Conservation (phyloP, 352 stramenopile species). For the Globisporangium rhizosaccharum region DNA sequence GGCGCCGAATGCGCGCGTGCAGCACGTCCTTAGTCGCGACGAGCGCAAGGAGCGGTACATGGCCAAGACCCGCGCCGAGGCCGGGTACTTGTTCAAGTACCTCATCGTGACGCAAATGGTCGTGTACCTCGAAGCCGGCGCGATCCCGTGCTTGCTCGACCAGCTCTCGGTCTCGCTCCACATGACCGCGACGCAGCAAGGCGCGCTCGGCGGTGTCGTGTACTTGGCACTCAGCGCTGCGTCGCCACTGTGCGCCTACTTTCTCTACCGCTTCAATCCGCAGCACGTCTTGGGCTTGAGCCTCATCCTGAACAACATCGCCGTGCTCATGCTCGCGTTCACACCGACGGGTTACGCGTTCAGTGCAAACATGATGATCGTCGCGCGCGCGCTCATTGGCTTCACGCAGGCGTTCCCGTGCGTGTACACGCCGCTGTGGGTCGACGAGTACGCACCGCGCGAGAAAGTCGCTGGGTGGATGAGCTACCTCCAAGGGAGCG, state of each 20-base stretch:
- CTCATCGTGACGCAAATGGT: constrained; percentile 80
- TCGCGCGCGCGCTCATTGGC: constrained; percentile 59
- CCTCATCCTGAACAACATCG: constrained; percentile 74
- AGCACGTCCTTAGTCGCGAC: constrained; percentile 31
- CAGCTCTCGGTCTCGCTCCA: constrained; percentile 67
- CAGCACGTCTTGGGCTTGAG: constrained; percentile 59
- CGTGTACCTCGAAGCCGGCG: constrained; percentile 76
- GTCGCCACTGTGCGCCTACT: constrained; percentile 72
- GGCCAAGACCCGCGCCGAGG: constrained; percentile 62
- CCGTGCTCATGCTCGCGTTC: constrained; percentile 63
- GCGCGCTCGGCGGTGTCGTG: constrained; percentile 69
- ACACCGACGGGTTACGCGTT: constrained; percentile 64
- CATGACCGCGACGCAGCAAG: constrained; percentile 70
- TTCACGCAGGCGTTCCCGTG: constrained; percentile 83
- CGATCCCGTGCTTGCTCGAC: constrained; percentile 77
- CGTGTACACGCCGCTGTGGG: constrained; percentile 82
- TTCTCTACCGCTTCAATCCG: constrained; percentile 66
- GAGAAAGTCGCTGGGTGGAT: constrained; percentile 79
- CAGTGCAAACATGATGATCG: constrained; percentile 69
- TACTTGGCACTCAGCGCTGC: constrained; percentile 71
- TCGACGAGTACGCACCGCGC: constrained; percentile 75
- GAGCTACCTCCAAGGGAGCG: constrained; percentile 79
- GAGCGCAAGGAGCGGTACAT: constrained; percentile 68
- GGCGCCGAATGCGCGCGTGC: background rate
- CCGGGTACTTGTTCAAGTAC: constrained; percentile 84